phyloP scores from a whole-genome alignment of 768 basidiomycete species.

The Omphalotus guepiniiformis region DNA sequence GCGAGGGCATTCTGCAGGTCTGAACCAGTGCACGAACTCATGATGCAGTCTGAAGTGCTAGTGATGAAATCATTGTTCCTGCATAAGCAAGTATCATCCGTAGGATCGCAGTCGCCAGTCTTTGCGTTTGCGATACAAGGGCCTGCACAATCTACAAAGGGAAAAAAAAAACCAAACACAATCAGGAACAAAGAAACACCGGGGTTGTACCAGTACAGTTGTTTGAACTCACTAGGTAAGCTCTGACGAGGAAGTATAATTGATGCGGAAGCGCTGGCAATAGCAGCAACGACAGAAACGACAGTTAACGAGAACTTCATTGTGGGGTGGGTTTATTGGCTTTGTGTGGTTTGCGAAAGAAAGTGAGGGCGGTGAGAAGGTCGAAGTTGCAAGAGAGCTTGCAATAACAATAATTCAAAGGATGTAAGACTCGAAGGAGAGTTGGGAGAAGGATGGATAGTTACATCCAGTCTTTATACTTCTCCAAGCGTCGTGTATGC shows the following conservation, averaged over 20 bases:
- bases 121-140: conserved; percentile 44
- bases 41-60: conserved; percentile 46
- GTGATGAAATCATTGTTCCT: conserved; percentile 38
- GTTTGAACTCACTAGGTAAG: conserved; percentile 4
- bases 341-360: no score
- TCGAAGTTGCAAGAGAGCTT: not conserved
- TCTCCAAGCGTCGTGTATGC: no score
- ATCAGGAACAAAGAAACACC: conserved; percentile 18
- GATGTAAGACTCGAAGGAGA: conserved; percentile 6
- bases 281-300: not conserved
- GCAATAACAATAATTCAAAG: conserved; percentile 2
- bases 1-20: conserved; percentile 43
- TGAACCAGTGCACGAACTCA: conserved; percentile 36
- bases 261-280: not conserved
- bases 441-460: not conserved
- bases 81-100: conserved; percentile 62
- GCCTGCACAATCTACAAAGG: conserved; percentile 43
- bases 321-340: not conserved
- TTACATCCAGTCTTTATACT: not conserved
- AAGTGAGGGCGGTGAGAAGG: not conserved
- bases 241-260: conserved; percentile 2
- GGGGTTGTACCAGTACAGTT: no score
- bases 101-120: conserved; percentile 38
- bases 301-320: conserved; percentile 8
- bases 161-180: not conserved